Evolutionary conservation across 371 early-diverging fungal species (phyloP), one percentile per base, ranked within the genome.

Genomic region (Mucor saturninus): DNA sequence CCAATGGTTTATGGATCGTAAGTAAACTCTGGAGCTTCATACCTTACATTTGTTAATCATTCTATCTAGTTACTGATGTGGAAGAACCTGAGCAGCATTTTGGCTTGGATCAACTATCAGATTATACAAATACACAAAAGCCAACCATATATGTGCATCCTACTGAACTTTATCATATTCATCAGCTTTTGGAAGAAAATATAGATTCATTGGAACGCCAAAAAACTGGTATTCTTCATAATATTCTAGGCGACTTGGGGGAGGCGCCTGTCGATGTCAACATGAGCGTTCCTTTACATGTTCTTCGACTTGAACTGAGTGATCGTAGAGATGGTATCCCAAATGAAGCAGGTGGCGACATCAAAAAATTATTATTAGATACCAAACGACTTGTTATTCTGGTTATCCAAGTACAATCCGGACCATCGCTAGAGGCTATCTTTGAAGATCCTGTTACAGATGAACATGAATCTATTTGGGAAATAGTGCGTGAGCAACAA

Each of bases 141-240:
- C 96, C 97, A 3, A 85, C 86, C 2, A 90, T 99, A 10, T 93
- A 93, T 73, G 94, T 98, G 57, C 88, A 94, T 2, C 92, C 96
- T 1, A 84, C 86, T 51, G 98, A 98, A 73, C 90, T 98, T 53
- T 93, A 93, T 67, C 89, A 90, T 42, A 83, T 96, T 49, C 98
- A 98, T 68, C 82, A 86, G 45, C 83, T 90, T 61, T 62, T 99
- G 10, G 74, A 89, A 49, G 87, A 93, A 42, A 90, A 94, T 65
- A 62, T 95, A 6, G 89, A 93, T 54, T 79, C 80, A 42, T 62
- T 87, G 5, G 82, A 85, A 30, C 75, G 83, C 0, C 80, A 88
- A 35, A 59, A 73, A 48, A 82, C 83, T 5, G 97, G 98, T 61
- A 91, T 92, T n/a, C 69, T 98, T 26, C 82, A 89, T 9, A 78